Evolutionary conservation across 1,284 basidiomycete species (phyloP), one percentile per base, ranked within the genome.

Genomic region (Rhodotorula sp.): DNA sequence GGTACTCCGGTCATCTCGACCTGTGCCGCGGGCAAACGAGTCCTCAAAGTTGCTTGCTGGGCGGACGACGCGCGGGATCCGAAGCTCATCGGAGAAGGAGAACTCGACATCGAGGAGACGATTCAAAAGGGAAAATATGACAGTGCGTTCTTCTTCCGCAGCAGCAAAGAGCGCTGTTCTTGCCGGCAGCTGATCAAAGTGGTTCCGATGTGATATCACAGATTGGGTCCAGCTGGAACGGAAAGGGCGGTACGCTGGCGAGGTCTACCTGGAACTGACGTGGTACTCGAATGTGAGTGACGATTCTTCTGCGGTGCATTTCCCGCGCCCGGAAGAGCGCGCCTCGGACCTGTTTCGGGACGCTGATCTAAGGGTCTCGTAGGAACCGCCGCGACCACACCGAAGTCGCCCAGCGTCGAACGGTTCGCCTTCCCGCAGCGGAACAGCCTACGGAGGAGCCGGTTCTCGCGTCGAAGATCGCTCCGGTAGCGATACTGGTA

Each of bases 31-130:
- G 62, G 62, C 8, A 79, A 77, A 57, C 86, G 64, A 65, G 66
- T 79, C 66, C 67, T 99, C 87, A 86, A 85, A 75, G 79, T 99
- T 57, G 86, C 89, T 46, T 95, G 93, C 81, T 99, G 90, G 80
- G 95, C 96, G 22, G 95, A 98, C 80, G 95, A 99, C 81, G 85
- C 90, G 64, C 89, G 91, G 73, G 95, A 99, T 78, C 95, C 96
- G 62, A 94, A 95, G 78, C 85, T 98, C 75, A 95, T 99, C 80
- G 96, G 96, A 59, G 95, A 99, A 80, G 84, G 88, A 2, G 84
- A 87, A 55, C 90, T 99, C 4, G 90, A 95, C 80, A 85, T 99
- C 61, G 91, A 90, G 15, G 91, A 94, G 74, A 95, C 90, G 24
- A 82, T 99, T 76, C 92, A 91, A 72, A 93, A 91, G 80, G 96